These are phyloP conservation scores for Citrus hindsii DNA, from an alignment of 345 rosid species.

Conservation along the genomic window DNA sequence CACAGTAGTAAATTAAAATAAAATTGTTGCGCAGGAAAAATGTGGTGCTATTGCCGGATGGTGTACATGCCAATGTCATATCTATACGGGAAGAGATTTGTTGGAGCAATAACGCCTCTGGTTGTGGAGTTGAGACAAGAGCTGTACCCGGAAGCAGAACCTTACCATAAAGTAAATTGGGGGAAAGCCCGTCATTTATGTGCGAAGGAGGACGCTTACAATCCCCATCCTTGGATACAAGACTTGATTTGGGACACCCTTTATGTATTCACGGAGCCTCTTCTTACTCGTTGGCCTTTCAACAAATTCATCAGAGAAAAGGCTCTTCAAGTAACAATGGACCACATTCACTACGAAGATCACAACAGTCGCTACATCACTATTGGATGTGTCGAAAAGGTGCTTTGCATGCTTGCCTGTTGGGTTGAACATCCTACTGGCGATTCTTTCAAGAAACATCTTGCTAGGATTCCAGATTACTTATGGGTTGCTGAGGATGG, in stretches of 20 bases:
- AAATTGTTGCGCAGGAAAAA: conserved; percentile 19
- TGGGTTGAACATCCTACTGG: conserved; percentile 46
- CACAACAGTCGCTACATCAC: conserved; percentile 36
- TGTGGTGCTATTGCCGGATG: conserved; percentile 30
- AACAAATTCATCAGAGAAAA: conserved; percentile 23
- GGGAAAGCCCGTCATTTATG: conserved; percentile 8
- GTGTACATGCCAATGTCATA: conserved; percentile 28
- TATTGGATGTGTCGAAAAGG: conserved; percentile 29
- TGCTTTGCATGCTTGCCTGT: conserved; percentile 34
- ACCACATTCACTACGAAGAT: conserved; percentile 22
- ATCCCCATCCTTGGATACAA: conserved; percentile 7
- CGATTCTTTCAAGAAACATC: conserved; percentile 66
- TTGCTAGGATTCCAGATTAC: conserved; percentile 70
- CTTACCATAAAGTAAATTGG: conserved; percentile 17
- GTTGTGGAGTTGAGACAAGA: conserved; percentile 25
- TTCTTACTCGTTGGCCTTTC: conserved; percentile 30
- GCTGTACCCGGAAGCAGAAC: conserved; percentile 11
- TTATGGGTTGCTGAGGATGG: conserved; percentile 95
- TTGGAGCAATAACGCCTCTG: conserved; percentile 24
- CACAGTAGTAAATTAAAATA: no score
- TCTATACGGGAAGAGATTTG: conserved; percentile 21
- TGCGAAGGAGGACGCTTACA: conserved; percentile 8
- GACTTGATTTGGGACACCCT: conserved; percentile 29
- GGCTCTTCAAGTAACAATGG: conserved; percentile 19
- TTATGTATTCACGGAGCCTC: conserved; percentile 17